Evolutionary conservation across 1,284 basidiomycete species (phyloP).

Genomic region (Schizophyllum amplum): DNA sequence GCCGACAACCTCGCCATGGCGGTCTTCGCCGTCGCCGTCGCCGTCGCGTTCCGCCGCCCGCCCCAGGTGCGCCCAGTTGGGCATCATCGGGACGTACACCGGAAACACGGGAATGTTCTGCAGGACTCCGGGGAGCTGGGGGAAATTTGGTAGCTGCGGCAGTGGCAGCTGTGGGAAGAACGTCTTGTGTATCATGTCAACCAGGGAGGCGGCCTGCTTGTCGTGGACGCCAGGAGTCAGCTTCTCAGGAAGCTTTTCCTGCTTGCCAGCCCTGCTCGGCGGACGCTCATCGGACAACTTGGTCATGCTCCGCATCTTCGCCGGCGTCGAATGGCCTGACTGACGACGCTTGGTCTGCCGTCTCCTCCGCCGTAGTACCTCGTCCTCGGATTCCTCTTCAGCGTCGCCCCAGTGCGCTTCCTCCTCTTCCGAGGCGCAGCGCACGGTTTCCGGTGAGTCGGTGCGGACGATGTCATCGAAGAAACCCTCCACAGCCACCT

Average conservation of each 20-base stretch:
- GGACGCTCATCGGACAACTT: slow-evolving; percentile 10
- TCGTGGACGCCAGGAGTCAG: slow-evolving; percentile 32
- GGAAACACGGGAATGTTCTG: slow-evolving; percentile 77
- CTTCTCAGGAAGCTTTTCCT: background rate
- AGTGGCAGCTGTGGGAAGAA: slow-evolving; percentile 56
- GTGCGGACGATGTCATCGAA: slow-evolving; percentile 32
- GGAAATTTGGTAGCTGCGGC: slow-evolving; percentile 42
- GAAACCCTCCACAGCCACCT: slow-evolving; percentile 61
- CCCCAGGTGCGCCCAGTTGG: slow-evolving; percentile 36
- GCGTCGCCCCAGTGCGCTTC: slow-evolving; percentile 60
- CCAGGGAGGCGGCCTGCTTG: slow-evolving; percentile 62
- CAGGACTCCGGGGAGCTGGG: slow-evolving; percentile 35
- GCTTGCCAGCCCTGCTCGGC: background rate
- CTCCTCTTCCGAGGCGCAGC: slow-evolving; percentile 41
- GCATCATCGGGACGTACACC: slow-evolving; percentile 63
- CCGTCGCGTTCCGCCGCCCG: too few relatives aligned
- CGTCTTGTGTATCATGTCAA: slow-evolving; percentile 68
- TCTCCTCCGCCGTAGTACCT: slow-evolving; percentile 19
- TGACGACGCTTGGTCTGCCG: slow-evolving; percentile 23
- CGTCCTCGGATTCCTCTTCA: slow-evolving; percentile 55
- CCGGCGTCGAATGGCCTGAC: slow-evolving; percentile 14
- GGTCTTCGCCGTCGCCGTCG: slow-evolving; percentile 25
- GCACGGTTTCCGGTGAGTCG: slow-evolving; percentile 21
- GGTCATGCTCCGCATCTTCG: slow-evolving; percentile 9
- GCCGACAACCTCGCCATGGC: slow-evolving; percentile 26